phyloP scores from a whole-genome alignment of 2,329 filamentous ascomycete genomes.

The Fusarium foetens region DNA sequence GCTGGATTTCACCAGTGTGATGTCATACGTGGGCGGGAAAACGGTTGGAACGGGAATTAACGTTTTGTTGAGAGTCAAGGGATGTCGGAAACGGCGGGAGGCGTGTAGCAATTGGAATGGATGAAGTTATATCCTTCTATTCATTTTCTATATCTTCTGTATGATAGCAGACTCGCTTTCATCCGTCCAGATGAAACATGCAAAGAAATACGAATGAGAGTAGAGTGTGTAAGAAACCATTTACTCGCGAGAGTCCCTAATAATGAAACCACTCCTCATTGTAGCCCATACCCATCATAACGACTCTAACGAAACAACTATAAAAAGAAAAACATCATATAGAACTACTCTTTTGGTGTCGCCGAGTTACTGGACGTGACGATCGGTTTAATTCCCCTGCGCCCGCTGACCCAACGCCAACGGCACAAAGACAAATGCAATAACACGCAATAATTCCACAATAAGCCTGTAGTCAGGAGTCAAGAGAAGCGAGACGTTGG shows the following conservation, averaged over 20 bases:
- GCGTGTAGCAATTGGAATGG: not conserved
- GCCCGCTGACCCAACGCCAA: constrained; percentile 42
- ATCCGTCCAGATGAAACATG: not conserved
- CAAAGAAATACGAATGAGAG: not conserved
- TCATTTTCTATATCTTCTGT: not conserved
- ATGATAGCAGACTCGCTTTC: not conserved
- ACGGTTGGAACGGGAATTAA: constrained; percentile 7
- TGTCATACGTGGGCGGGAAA: constrained; percentile 26
- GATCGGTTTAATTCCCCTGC: constrained; percentile 30
- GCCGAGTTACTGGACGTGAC: constrained; percentile 11
- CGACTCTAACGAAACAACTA: not conserved
- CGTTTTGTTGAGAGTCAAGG: not conserved
- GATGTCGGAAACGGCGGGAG: not conserved
- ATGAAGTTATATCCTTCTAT: not conserved
- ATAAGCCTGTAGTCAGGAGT: constrained; percentile 24
- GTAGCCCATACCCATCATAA: constrained; percentile 4
- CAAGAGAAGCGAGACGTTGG: constrained; percentile 52
- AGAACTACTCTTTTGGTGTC: constrained; percentile 29
- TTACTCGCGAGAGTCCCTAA: constrained; percentile 28
- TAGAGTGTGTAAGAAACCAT: constrained; percentile 23
- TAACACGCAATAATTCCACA: constrained; percentile 35
- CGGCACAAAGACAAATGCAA: constrained; percentile 40
- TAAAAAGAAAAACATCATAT: constrained; percentile 1
- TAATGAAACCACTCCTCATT: constrained; percentile 9
- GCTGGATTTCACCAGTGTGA: constrained; percentile 9